phyloP scores from a whole-genome alignment of 1,284 basidiomycete genomes.

The Marasmius fiardii region DNA sequence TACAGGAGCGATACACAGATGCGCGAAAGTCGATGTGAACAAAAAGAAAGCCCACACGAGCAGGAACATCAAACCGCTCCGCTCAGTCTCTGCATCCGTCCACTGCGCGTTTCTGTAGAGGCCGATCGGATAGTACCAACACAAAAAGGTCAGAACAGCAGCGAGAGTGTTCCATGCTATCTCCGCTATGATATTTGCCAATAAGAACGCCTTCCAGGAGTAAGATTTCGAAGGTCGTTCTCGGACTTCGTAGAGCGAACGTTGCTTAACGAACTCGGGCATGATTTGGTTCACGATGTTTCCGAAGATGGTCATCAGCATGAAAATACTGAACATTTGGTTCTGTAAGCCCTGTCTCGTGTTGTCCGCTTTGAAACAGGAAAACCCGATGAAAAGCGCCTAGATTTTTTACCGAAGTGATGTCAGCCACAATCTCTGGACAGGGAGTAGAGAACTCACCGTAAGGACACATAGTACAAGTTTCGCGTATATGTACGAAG shows the following conservation, averaged over 20 bases:
- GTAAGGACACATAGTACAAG: conserved; percentile 38
- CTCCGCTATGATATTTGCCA: conserved; percentile 60
- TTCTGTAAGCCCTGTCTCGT: conserved; percentile 63
- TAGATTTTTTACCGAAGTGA: conserved; percentile 5
- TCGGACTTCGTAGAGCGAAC: conserved; percentile 63
- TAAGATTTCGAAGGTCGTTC: conserved; percentile 76
- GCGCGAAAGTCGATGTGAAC: conserved; percentile 49
- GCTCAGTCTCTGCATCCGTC: conserved; percentile 32
- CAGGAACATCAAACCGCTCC: conserved; percentile 55
- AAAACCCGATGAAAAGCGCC: conserved; percentile 54
- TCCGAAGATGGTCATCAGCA: conserved; percentile 8
- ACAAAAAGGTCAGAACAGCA: conserved; percentile 56
- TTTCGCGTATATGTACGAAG: conserved; percentile 68
- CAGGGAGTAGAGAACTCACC: conserved; percentile 18
- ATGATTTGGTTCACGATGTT: conserved; percentile 24
- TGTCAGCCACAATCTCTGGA: background rate
- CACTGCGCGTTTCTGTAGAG: conserved; percentile 34
- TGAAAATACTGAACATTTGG: conserved; percentile 49
- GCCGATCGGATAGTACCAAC: conserved; percentile 72
- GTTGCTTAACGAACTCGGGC: conserved; percentile 25
- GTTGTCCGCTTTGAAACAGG: conserved; percentile 58
- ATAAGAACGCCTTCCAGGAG: conserved; percentile 73
- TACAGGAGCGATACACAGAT: conserved; percentile 35
- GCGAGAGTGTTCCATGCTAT: conserved; percentile 64
- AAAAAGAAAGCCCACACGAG: conserved; percentile 49